These are phyloP conservation scores for Cenchrus fungigraminus DNA, from an alignment of 176 grass and related monocot species.

Conservation along the genomic window DNA sequence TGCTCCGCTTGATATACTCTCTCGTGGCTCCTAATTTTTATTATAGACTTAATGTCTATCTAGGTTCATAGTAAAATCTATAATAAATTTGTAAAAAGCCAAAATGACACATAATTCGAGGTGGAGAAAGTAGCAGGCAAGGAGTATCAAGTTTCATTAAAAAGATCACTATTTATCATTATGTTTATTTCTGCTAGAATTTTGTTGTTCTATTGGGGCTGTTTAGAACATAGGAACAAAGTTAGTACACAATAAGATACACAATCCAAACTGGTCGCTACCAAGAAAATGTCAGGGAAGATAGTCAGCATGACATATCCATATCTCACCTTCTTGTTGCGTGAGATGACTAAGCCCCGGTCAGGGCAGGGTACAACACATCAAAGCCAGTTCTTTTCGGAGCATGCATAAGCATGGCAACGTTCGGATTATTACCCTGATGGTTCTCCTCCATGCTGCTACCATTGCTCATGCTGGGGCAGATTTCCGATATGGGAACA, in stretches of 20 bases:
- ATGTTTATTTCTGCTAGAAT: too few relatives aligned
- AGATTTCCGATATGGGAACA: slow-evolving; percentile 68
- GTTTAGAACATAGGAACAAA: not conserved
- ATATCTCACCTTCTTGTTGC: slow-evolving; percentile 82
- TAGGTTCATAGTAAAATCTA: too few relatives aligned
- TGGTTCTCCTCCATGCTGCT: slow-evolving; percentile 33
- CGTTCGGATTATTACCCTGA: slow-evolving; percentile 15
- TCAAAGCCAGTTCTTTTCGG: slow-evolving; percentile 50
- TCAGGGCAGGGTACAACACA: slow-evolving; percentile 57
- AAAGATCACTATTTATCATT: too few relatives aligned
- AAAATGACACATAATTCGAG: too few relatives aligned
- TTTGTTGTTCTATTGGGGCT: too few relatives aligned
- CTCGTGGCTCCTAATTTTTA: too few relatives aligned
- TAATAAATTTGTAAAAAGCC: too few relatives aligned
- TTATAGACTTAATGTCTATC: too few relatives aligned
- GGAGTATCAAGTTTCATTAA: too few relatives aligned
- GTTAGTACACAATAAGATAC: not conserved
- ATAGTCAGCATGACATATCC: not conserved
- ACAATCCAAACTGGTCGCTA: not conserved
- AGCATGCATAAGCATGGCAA: slow-evolving; percentile 34
- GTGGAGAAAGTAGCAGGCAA: too few relatives aligned
- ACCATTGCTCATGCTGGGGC: slow-evolving; percentile 51
- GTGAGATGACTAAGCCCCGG: slow-evolving; percentile 66
- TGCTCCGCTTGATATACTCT: too few relatives aligned
- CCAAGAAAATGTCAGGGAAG: not conserved